These are phyloP conservation scores for Pythium brassicae DNA, from an alignment of 352 stramenopile species.

Conservation along the genomic window DNA sequence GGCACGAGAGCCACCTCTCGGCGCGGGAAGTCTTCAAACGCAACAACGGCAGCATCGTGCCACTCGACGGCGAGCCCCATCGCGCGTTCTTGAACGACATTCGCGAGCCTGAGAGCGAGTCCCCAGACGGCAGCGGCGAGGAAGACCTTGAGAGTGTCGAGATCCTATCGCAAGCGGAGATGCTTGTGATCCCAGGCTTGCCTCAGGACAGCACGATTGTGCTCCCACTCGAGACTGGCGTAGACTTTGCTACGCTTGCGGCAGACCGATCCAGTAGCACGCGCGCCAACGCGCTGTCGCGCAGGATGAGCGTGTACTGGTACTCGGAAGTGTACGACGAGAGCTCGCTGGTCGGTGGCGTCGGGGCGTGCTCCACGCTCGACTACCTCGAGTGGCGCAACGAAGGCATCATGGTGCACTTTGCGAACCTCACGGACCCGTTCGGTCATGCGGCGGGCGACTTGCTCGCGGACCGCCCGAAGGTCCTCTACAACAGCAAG, in stretches of 20 bases:
- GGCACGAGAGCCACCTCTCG: conserved; percentile 86
- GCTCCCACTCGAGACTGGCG: conserved; percentile 46
- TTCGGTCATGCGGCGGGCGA: conserved; percentile 28
- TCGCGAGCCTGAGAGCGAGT: conserved; percentile 43
- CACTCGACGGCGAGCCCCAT: conserved; percentile 86
- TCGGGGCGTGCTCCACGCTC: conserved; percentile 91
- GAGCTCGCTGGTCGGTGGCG: conserved; percentile 45
- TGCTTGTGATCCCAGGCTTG: conserved; percentile 42
- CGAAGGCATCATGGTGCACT: conserved; percentile 94
- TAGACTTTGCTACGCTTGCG: conserved; percentile 29
- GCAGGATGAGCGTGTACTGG: conserved; percentile 51
- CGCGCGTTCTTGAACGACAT: conserved; percentile 78
- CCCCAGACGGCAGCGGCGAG: conserved; percentile 30
- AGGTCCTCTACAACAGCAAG: conserved; percentile 89
- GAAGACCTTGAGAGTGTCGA: conserved; percentile 35
- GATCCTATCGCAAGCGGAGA: conserved; percentile 44
- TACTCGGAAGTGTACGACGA: conserved; percentile 65
- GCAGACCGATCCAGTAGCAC: conserved; percentile 7
- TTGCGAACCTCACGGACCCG: conserved; percentile 92
- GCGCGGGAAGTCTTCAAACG: conserved; percentile 69
- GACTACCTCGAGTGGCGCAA: conserved; percentile 93
- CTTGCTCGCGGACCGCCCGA: conserved; percentile 82
- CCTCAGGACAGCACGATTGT: conserved; percentile 52
- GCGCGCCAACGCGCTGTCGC: conserved; percentile 13
- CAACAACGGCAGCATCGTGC: conserved; percentile 68